These are phyloP conservation scores for Tarenaya hassleriana DNA, from an alignment of 345 rosid species.

Conservation along the genomic window DNA sequence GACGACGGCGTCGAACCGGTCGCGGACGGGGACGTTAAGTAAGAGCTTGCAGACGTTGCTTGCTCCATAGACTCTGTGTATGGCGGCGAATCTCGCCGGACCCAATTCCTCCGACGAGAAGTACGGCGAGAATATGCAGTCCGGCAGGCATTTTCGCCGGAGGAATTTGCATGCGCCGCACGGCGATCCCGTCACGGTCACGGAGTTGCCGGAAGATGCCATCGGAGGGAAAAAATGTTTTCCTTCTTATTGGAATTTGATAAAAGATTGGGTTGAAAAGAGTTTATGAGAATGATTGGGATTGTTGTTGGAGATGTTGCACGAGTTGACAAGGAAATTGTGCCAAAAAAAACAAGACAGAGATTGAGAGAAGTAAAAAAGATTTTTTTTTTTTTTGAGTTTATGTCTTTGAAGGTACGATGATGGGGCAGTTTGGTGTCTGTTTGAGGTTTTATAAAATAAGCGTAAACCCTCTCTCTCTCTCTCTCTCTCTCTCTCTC, in stretches of 20 bases:
- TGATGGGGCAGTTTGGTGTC: constrained; percentile 27
- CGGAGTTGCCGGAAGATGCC: constrained; percentile 32
- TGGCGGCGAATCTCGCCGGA: constrained; percentile 48
- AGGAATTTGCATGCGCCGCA: constrained; percentile 67
- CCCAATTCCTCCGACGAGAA: constrained; percentile 61
- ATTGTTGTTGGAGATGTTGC: constrained; percentile 26
- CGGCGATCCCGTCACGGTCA: constrained; percentile 43
- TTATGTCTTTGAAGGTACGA: constrained; percentile 1
- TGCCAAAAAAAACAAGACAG: constrained; percentile 14
- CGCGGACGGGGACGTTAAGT: constrained; percentile 43
- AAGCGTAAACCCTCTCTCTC: no score
- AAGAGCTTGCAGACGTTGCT: constrained; percentile 56
- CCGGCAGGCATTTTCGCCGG: constrained; percentile 48
- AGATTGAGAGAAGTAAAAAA: constrained; percentile 17
- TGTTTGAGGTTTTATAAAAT: constrained; percentile 39
- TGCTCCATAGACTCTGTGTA: constrained; percentile 69
- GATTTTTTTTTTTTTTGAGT: no score
- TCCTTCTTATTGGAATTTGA: no score
- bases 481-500: no score
- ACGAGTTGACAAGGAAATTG: constrained; percentile 40
- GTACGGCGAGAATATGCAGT: constrained; percentile 49
- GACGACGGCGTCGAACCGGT: constrained; percentile 58
- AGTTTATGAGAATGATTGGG: constrained; percentile 15
- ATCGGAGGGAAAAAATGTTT: constrained; percentile 17
- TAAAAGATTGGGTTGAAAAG: no score